Evolutionary conservation across 257 asterid genomes (phyloP).

Genomic region (Forsythia suspensa): DNA sequence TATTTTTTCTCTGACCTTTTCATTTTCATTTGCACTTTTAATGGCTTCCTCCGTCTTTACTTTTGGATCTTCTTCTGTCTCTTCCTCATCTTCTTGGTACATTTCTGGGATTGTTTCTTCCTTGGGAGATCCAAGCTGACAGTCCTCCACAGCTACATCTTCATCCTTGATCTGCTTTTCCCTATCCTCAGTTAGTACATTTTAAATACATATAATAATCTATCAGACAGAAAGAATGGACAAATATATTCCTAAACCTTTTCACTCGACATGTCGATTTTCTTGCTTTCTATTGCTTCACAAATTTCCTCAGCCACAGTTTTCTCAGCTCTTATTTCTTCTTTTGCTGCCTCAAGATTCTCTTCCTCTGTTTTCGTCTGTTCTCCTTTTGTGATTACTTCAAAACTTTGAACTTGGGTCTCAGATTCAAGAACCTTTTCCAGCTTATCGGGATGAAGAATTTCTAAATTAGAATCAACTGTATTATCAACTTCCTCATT

Average conservation of each 20-base stretch:
- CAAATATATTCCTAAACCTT: slow-evolving; percentile 28
- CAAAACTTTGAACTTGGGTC: slow-evolving; percentile 23
- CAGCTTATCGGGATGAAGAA: slow-evolving; percentile 7
- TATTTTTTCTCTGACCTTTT: slow-evolving; percentile 18
- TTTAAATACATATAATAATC: neutral
- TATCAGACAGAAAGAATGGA: slow-evolving; percentile 10
- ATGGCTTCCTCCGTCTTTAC: slow-evolving; percentile 12
- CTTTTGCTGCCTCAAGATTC: slow-evolving; percentile 25
- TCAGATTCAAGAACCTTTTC: slow-evolving; percentile 28
- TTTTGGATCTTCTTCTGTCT: slow-evolving; percentile 21
- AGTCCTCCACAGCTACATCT: slow-evolving; percentile 26
- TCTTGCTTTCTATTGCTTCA: slow-evolving; percentile 24
- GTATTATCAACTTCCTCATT: slow-evolving; percentile 8
- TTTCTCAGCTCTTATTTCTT: slow-evolving; percentile 20
- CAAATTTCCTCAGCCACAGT: slow-evolving; percentile 21
- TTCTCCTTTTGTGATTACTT: slow-evolving; percentile 24
- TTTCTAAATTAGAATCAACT: slow-evolving; percentile 3
- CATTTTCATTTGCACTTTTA: slow-evolving; percentile 12
- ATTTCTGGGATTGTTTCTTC: slow-evolving; percentile 30
- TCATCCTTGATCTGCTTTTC: slow-evolving; percentile 31
- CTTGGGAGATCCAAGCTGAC: slow-evolving; percentile 22
- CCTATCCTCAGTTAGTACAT: slow-evolving; percentile 19
- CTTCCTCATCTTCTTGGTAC: slow-evolving; percentile 15
- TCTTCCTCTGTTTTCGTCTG: slow-evolving; percentile 25
- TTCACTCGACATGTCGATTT: slow-evolving; percentile 18